Percentiles rank a stretch among this genome's conserved stretches.
phyloP scores from a whole-genome alignment of 176 grass and related monocot genomes.

The Carex pumila region DNA sequence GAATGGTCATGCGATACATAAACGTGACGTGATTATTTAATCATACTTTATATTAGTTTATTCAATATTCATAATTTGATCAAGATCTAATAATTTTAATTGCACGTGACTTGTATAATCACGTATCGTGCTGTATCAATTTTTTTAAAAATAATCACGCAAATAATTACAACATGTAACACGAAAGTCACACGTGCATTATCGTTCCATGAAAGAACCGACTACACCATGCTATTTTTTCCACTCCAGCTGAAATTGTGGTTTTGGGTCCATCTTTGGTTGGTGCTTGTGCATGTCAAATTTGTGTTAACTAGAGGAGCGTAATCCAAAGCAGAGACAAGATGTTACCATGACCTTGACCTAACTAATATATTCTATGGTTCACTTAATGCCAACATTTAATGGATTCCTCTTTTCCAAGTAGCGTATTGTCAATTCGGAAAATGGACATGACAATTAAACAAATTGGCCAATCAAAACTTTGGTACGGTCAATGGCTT shows the following conservation, averaged over 20 bases:
- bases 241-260: not conserved
- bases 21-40: no score
- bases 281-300: not conserved
- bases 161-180: no score
- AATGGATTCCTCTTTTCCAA: not conserved
- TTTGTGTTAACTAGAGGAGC: not conserved
- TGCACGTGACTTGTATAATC: no score
- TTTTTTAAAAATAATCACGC: no score
- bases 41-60: no score
- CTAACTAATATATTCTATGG: not conserved
- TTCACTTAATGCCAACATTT: constrained; percentile 1
- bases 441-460: not conserved
- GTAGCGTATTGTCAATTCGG: not conserved
- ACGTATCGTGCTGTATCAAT: no score
- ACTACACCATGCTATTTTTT: no score
- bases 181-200: no score
- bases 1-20: no score
- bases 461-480: not conserved
- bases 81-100: no score
- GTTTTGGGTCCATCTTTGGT: not conserved
- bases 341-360: not conserved
- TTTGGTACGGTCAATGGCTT: not conserved
- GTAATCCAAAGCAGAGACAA: not conserved
- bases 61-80: no score
- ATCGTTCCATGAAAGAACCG: no score